Conservation (phyloP, 768 basidiomycete species). For the Crassisporium funariophilum region DNA sequence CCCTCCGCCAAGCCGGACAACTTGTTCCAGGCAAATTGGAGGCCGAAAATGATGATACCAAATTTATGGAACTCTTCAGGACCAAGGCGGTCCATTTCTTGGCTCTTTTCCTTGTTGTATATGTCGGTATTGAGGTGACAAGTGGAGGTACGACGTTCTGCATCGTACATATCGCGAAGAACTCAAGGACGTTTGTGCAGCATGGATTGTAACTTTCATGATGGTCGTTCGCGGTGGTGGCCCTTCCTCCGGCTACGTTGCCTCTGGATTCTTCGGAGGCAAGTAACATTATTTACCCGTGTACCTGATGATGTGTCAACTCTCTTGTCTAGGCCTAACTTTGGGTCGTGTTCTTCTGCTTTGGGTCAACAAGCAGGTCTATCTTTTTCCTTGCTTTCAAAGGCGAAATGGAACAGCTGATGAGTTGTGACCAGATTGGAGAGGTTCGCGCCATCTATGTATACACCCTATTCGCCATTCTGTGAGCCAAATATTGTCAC, state of each 20-base stretch:
- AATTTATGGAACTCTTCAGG: constrained; percentile 47
- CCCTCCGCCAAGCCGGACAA: constrained; percentile 54
- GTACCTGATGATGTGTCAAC: background rate
- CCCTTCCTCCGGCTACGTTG: constrained; percentile 48
- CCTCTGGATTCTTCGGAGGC: constrained; percentile 54
- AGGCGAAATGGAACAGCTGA: background rate
- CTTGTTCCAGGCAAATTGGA: constrained; percentile 34
- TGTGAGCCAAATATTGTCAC: constrained; percentile 36
- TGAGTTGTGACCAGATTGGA: constrained; percentile 42
- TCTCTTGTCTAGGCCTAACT: constrained; percentile 46
- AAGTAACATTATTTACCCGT: constrained; percentile 3
- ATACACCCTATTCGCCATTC: constrained; percentile 51
- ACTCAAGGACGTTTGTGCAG: constrained; percentile 30
- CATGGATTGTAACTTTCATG: constrained; percentile 70
- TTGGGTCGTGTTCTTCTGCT: constrained; percentile 53
- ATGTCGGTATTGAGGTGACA: constrained; percentile 68
- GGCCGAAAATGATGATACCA: constrained; percentile 34
- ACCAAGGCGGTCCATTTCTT: constrained; percentile 58
- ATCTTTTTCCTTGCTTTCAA: background rate
- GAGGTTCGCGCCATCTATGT: constrained; percentile 54
- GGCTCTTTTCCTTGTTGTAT: constrained; percentile 61
- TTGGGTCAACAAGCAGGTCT: constrained; percentile 46
- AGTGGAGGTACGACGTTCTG: constrained; percentile 39
- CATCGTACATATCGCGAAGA: background rate
- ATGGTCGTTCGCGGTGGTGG: constrained; percentile 36